Conservation (phyloP, 306 rosid species). For the Astragalus glycyphyllos region DNA sequence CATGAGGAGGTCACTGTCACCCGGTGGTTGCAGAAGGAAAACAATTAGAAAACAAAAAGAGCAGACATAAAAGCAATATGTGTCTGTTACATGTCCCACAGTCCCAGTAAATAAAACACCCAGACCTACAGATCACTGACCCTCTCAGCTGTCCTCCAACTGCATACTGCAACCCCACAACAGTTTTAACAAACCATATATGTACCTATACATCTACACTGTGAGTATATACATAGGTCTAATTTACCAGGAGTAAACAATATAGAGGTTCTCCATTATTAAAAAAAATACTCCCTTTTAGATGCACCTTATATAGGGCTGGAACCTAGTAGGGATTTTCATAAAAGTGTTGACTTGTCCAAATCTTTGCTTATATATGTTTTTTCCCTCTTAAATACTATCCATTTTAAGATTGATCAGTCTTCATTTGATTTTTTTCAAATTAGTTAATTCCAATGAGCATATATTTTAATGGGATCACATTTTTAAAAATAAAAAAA, state of each 20-base stretch:
- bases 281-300: no score
- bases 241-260: slow-evolving; percentile 1
- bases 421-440: background rate
- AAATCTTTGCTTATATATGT: background rate
- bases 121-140: background rate
- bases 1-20: slow-evolving; percentile 54
- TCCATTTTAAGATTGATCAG: background rate
- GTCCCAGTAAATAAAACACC: slow-evolving; percentile 46
- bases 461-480: no score
- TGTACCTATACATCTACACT: background rate
- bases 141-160: slow-evolving; percentile 40
- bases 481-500: no score
- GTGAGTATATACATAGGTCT: slow-evolving; percentile 6
- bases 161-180: slow-evolving; percentile 18
- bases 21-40: slow-evolving; percentile 61
- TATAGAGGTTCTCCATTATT: background rate
- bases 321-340: slow-evolving; percentile 3
- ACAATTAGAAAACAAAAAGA: slow-evolving; percentile 58
- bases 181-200: slow-evolving; percentile 26
- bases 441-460: no score
- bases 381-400: background rate
- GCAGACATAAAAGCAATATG: slow-evolving; percentile 56
- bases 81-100: slow-evolving; percentile 57
- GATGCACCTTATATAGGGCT: background rate
- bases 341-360: background rate